Conservation (phyloP, 1,284 basidiomycete genomes). For the Apiotrichum veenhuisii region DNA sequence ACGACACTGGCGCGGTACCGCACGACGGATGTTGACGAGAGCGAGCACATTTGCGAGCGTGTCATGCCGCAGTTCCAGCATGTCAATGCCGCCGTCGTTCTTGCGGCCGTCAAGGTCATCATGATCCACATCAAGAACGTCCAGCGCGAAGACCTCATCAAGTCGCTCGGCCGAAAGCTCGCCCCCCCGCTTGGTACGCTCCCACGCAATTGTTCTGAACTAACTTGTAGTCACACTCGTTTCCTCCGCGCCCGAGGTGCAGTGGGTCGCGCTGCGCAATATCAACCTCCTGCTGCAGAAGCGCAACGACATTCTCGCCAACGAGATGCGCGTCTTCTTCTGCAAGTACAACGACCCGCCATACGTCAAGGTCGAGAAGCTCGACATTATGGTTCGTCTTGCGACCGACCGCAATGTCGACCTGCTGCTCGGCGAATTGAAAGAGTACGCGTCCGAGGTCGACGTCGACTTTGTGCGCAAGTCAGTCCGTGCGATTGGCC, state of each 20-base stretch:
- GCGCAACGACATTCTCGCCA: slow-evolving; percentile 83
- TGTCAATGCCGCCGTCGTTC: slow-evolving; percentile 87
- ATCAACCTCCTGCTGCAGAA: slow-evolving; percentile 96
- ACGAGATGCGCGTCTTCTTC: slow-evolving; percentile 98
- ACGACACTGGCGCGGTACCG: slow-evolving; percentile 80
- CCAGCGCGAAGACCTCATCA: slow-evolving; percentile 76
- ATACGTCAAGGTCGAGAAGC: slow-evolving; percentile 96
- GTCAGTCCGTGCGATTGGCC: slow-evolving; percentile 92
- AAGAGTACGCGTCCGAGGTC: slow-evolving; percentile 98
- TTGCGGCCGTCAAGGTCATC: slow-evolving; percentile 93
- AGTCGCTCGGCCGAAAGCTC: slow-evolving; percentile 91
- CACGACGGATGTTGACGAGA: slow-evolving; percentile 82
- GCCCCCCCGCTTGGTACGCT: slow-evolving; percentile 74
- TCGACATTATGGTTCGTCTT: slow-evolving; percentile 97
- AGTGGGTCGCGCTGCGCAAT: slow-evolving; percentile 95
- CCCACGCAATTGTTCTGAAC: not conserved
- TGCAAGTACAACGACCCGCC: slow-evolving; percentile 99
- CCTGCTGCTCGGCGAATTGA: slow-evolving; percentile 87
- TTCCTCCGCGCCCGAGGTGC: slow-evolving; percentile 94
- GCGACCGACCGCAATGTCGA: slow-evolving; percentile 84
- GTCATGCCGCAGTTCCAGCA: slow-evolving; percentile 99
- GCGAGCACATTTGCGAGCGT: slow-evolving; percentile 96
- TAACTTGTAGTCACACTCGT: slow-evolving; percentile 66
- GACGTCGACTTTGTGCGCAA: slow-evolving; percentile 98
- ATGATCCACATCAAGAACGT: slow-evolving; percentile 93